Evolutionary conservation across 805 yeast species (phyloP).

Genomic region (Kurtzmaniella fragi): DNA sequence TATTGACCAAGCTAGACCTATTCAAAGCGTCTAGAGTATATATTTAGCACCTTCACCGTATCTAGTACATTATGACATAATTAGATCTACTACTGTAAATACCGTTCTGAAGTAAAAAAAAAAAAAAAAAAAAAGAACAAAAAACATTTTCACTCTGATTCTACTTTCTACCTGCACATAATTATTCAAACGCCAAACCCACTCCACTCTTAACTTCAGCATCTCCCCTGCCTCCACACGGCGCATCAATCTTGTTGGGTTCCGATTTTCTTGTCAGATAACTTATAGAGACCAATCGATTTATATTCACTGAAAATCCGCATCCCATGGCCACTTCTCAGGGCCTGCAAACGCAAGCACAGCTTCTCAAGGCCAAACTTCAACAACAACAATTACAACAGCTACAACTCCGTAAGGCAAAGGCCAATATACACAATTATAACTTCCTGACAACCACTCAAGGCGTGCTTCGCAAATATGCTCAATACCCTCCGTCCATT

Average conservation of each 20-base stretch:
- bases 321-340: neutral
- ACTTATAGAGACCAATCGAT: neutral
- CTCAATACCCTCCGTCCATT: conserved; percentile 71
- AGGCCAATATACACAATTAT: conserved; percentile 30
- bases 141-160: too few relatives aligned
- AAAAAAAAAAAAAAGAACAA: too few relatives aligned
- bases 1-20: too few relatives aligned
- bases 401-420: conserved; percentile 14
- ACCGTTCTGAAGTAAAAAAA: too few relatives aligned
- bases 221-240: neutral
- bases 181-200: neutral
- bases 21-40: too few relatives aligned
- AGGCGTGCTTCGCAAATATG: conserved; percentile 71
- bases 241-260: neutral
- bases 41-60: too few relatives aligned
- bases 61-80: too few relatives aligned
- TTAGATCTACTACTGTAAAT: too few relatives aligned
- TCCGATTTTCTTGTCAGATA: neutral
- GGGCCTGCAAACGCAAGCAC: conserved; percentile 9
- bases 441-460: conserved; percentile 68
- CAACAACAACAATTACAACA: conserved; percentile 15
- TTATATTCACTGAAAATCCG: neutral
- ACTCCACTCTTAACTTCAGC: too few relatives aligned
- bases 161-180: too few relatives aligned
- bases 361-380: conserved; percentile 4